Percentiles rank a stretch among this genome's conserved stretches.
These are phyloP conservation scores for Magnolia changhungtana DNA, from an alignment of 164 flowering plant genomes.

Conservation along the genomic window DNA sequence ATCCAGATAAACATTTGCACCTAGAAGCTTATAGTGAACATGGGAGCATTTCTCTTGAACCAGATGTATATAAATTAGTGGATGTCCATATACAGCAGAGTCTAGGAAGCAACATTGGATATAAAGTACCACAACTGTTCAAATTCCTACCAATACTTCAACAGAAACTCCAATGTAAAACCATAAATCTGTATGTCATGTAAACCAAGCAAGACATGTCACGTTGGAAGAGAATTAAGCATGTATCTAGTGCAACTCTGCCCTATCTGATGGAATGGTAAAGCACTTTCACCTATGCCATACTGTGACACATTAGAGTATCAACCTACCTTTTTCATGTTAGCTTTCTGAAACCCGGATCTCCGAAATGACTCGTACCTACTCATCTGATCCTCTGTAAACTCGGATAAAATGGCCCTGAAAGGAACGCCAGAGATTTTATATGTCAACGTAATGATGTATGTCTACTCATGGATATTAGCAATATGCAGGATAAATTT, in stretches of 20 bases:
- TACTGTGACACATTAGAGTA: neutral
- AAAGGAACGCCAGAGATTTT: neutral
- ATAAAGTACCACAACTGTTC: too few species aligned
- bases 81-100: neutral
- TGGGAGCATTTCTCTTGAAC: too few species aligned
- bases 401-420: constrained; percentile 79
- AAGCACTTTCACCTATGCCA: neutral
- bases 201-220: neutral
- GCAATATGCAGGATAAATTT: neutral
- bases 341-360: constrained; percentile 91
- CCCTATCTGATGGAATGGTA: neutral
- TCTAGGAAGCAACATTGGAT: neutral
- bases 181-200: neutral
- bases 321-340: constrained; percentile 76
- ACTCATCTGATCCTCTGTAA: constrained; percentile 88
- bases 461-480: neutral
- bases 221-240: neutral
- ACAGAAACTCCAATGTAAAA: neutral
- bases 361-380: constrained; percentile 91
- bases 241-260: neutral
- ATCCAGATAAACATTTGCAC: too few species aligned
- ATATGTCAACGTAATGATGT: neutral
- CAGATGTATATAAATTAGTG: too few species aligned
- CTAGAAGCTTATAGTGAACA: too few species aligned
- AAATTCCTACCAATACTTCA: neutral